Conservation (phyloP, 2,329 filamentous ascomycete genomes). For the Hirsutella minnesotensis region DNA sequence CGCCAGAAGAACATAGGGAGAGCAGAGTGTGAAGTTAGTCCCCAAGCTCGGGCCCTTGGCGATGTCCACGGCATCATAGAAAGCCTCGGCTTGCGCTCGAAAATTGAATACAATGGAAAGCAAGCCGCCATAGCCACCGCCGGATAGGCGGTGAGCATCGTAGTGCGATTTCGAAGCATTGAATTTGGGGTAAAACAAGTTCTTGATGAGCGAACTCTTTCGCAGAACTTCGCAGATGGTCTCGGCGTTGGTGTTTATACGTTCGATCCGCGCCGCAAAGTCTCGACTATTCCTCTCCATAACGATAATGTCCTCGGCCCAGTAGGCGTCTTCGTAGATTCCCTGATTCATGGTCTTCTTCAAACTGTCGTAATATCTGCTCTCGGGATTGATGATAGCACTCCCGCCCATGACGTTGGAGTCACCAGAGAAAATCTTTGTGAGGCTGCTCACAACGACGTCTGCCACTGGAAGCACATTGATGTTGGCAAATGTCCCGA, state of each 20-base stretch:
- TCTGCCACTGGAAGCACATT: constrained; percentile 85
- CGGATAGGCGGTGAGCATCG: constrained; percentile 61
- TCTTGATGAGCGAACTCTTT: constrained; percentile 52
- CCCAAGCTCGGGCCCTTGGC: constrained; percentile 91
- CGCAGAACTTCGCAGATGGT: constrained; percentile 63
- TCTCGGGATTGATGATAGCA: constrained; percentile 49
- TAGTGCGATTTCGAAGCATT: constrained; percentile 60
- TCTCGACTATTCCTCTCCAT: constrained; percentile 94
- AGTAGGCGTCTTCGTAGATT: constrained; percentile 81
- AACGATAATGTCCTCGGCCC: constrained; percentile 88
- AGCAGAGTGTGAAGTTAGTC: constrained; percentile 90
- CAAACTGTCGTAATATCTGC: constrained; percentile 58
- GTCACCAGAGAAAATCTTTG: constrained; percentile 94
- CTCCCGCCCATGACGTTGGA: constrained; percentile 97
- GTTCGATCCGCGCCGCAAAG: constrained; percentile 69
- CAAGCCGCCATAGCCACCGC: constrained; percentile 80
- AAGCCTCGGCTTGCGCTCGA: constrained; percentile 59
- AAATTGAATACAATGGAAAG: constrained; percentile 72
- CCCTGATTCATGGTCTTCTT: constrained; percentile 46
- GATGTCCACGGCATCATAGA: constrained; percentile 78
- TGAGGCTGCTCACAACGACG: constrained; percentile 86
- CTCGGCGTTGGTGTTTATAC: constrained; percentile 79
- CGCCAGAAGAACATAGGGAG: constrained; percentile 81
- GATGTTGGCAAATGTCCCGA: constrained; percentile 92
- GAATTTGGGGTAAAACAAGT: constrained; percentile 78